phyloP scores from a whole-genome alignment of 192 early-diverging fungal species.

The Gamsiella multidivaricata region DNA sequence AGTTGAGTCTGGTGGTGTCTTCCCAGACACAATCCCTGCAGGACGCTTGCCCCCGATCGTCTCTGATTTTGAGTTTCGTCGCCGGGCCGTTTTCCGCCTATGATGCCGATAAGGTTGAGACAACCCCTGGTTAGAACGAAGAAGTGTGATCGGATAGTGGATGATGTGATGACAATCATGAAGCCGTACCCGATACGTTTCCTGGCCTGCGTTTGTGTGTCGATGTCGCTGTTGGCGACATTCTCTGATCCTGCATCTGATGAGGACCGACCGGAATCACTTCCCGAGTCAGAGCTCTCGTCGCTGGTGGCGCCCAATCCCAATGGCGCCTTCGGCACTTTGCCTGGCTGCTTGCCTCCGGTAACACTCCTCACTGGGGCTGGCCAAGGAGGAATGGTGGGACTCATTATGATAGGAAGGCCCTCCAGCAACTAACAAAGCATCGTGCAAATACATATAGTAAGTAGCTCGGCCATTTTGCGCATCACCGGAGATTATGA shows the following conservation, averaged over 20 bases:
- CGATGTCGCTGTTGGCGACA: slow-evolving; percentile 19
- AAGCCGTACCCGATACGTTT: slow-evolving; percentile 36
- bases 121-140: background rate
- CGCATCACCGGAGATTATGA: background rate
- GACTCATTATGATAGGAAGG: slow-evolving; percentile 32
- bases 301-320: slow-evolving; percentile 21
- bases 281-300: slow-evolving; percentile 35
- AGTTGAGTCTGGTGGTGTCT: slow-evolving; percentile 25
- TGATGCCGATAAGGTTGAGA: background rate
- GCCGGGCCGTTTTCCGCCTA: slow-evolving; percentile 38
- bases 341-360: slow-evolving; percentile 50
- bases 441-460: no score
- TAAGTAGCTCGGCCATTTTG: no score
- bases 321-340: slow-evolving; percentile 27
- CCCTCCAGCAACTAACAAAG: slow-evolving; percentile 20
- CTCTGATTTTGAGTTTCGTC: slow-evolving; percentile 21
- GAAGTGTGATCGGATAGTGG: background rate
- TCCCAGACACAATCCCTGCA: slow-evolving; percentile 14
- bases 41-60: slow-evolving; percentile 23
- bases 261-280: slow-evolving; percentile 36
- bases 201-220: slow-evolving; percentile 13
- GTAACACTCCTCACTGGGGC: slow-evolving; percentile 21
- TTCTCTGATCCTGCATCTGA: slow-evolving; percentile 22
- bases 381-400: slow-evolving; percentile 30
- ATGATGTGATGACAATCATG: background rate